Base-by-base conservation (phyloP, 225 moss, liverwort and hornwort species). In the Pseudoscleropodium purum region DNA sequence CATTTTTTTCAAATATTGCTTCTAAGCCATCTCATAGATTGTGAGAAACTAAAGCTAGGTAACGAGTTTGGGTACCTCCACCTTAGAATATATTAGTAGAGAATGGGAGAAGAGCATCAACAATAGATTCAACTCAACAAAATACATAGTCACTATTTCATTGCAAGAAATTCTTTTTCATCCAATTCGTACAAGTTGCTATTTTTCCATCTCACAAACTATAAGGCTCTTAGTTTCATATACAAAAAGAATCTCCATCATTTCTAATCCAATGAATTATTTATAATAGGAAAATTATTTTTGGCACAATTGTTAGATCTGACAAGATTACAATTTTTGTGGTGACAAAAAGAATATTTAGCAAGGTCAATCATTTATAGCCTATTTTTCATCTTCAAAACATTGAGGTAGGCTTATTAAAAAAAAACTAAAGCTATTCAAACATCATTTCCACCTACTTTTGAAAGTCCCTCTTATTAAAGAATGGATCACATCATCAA, bases 281-380 rank as follows among this genome's bases (percentile, higher is more conserved):
- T 19, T 19, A 6, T 67, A 13, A 1, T 23, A n/a, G 11, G 6
- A 69, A 23, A 68, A 2, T 1, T 12, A 4, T 0, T 68, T 68
- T n/a, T 23, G 23, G 13, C 2, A 0, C 7, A 69, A 2, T 21
- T 21, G 4, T 7, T n/a, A n/a, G 23, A 19, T 4, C 2, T n/a
- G 4, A n/a, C 4, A 69, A n/a, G 34, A n/a, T 68, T 37, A 20
- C 4, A n/a, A 7, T 23, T n/a, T n/a, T n/a, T 23, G 7, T 10
- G 0, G 6, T n/a, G 4, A 23, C 7, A 37, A 12, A 6, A 20
- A 68, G 4, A 21, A 11, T 37, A 21, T 21, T 23, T n/a, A n/a
- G 23, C 0, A 3, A 4, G 23, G 2, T 36, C 13, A 13, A 68
- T 68, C 12, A 37, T 12, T 7, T n/a, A n/a, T 4, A 67, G 11